A percentile compares a stretch with the other conserved stretches of the same genome.
phyloP scores from a whole-genome alignment of 1,139 yeast genomes.

The Pichia inconspicua region DNA sequence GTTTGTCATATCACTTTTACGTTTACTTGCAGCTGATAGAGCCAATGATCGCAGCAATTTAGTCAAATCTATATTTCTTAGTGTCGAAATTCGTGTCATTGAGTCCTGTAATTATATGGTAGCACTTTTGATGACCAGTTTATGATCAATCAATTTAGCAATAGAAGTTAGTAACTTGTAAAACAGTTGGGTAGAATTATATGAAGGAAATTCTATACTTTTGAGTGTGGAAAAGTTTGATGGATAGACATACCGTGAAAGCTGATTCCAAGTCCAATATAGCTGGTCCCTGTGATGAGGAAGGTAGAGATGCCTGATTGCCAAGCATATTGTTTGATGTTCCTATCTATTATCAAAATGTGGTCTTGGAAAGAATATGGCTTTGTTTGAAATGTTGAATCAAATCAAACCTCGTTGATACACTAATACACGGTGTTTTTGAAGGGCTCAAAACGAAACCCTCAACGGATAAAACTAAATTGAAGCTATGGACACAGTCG shows the following conservation, averaged over 20 bases:
- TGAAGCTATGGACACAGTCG: too few relatives aligned
- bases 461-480: background rate
- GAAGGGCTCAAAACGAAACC: background rate
- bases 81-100: background rate
- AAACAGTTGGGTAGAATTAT: background rate
- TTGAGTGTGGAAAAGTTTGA: background rate
- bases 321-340: background rate
- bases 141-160: background rate
- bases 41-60: background rate
- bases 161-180: background rate
- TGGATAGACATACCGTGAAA: background rate
- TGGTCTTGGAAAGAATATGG: too few relatives aligned
- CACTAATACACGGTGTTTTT: background rate
- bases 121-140: background rate
- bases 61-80: background rate
- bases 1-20: constrained; percentile 7
- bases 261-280: background rate
- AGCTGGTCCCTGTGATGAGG: background rate
- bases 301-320: background rate
- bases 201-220: background rate
- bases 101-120: constrained; percentile 3
- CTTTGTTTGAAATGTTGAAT: too few relatives aligned
- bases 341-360: too few relatives aligned
- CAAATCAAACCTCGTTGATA: too few relatives aligned
- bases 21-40: constrained; percentile 2